Evolutionary conservation across 495 filamentous ascomycete genomes (phyloP).

Genomic region (Lasiosphaeris hirsuta): DNA sequence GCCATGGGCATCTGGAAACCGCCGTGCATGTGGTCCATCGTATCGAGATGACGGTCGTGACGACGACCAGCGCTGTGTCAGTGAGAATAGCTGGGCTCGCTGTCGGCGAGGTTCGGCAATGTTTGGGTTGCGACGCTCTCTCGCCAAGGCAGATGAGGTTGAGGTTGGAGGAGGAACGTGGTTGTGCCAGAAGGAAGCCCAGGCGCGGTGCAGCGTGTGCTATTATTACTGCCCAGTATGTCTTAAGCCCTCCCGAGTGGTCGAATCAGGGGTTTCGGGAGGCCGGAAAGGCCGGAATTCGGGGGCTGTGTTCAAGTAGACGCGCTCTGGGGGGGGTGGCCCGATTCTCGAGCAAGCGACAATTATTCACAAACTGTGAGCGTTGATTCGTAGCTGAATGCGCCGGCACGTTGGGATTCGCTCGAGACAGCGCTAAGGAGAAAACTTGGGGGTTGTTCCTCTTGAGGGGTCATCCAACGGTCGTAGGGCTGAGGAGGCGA

Average conservation of each 20-base stretch:
- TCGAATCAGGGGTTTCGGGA: constrained; percentile 13
- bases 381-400: neutral
- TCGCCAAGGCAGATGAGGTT: constrained; percentile 1
- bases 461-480: neutral
- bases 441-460: neutral
- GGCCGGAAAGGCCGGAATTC: constrained; percentile 11
- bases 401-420: too few relatives aligned
- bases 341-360: constrained; percentile 6
- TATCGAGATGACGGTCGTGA: constrained; percentile 11
- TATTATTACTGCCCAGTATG: constrained; percentile 9
- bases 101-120: neutral
- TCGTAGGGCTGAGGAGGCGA: neutral
- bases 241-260: constrained; percentile 1
- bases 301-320: constrained; percentile 13
- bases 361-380: neutral
- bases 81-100: neutral
- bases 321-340: constrained; percentile 6
- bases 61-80: constrained; percentile 7
- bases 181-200: constrained; percentile 7
- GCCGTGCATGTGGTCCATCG: constrained; percentile 48
- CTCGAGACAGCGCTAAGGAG: too few relatives aligned
- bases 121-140: neutral
- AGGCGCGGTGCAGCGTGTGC: constrained; percentile 4
- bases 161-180: neutral
- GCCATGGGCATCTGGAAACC: constrained; percentile 51